Evolutionary conservation across 2,329 filamentous ascomycete genomes (phyloP).

Genomic region (Escovopsis sp.): DNA sequence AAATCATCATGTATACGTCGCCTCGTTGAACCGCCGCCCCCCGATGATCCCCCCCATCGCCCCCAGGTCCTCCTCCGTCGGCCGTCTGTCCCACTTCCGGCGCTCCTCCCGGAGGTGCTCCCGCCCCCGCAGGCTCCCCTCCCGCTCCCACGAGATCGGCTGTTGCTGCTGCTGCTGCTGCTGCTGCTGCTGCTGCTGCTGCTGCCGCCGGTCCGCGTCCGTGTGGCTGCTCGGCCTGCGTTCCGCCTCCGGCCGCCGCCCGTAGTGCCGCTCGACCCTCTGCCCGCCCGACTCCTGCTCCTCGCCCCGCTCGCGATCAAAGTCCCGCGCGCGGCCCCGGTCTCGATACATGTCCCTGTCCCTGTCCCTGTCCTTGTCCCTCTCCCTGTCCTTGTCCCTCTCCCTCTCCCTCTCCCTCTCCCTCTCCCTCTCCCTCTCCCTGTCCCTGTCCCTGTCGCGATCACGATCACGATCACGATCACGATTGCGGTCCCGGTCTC

Average conservation of each 20-base stretch:
- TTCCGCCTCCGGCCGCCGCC: constrained; percentile 25
- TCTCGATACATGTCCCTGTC: constrained; percentile 13
- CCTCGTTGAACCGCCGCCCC: constrained; percentile 25
- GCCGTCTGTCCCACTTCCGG: constrained; percentile 22
- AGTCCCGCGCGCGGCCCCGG: constrained; percentile 18
- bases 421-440: too few relatives aligned
- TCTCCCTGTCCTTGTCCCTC: too few relatives aligned
- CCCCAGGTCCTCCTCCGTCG: constrained; percentile 16
- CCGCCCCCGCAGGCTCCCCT: constrained; percentile 8
- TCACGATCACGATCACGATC: constrained; percentile 22
- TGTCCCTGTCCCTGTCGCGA: constrained; percentile 11
- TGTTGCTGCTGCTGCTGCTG: constrained; percentile 10
- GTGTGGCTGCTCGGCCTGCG: constrained; percentile 36
- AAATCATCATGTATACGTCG: constrained; percentile 12
- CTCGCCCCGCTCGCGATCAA: constrained; percentile 17
- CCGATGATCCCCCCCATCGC: constrained; percentile 18
- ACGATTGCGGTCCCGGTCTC: constrained; percentile 17
- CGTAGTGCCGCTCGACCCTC: constrained; percentile 18
- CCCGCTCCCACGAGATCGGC: constrained; percentile 19
- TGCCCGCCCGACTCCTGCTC: constrained; percentile 17
- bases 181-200: too few relatives aligned
- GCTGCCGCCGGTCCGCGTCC: constrained; percentile 25
- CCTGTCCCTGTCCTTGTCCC: too few relatives aligned
- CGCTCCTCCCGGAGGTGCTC: constrained; percentile 19
- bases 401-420: not conserved